These are phyloP conservation scores for Funneliformis geosporum DNA, from an alignment of 192 early-diverging fungal species.

Conservation along the genomic window DNA sequence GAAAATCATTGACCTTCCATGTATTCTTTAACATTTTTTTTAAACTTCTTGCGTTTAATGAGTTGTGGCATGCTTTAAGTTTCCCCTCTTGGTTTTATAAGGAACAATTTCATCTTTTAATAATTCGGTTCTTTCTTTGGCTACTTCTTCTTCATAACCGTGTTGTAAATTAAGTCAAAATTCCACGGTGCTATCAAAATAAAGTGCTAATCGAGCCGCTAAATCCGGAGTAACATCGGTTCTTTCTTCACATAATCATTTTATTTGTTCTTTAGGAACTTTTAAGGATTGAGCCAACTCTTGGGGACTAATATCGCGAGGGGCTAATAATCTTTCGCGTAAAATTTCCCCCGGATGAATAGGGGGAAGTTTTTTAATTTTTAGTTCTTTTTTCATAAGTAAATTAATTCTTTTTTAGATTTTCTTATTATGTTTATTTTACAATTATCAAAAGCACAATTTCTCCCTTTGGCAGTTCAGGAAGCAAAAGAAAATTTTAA, in stretches of 20 bases:
- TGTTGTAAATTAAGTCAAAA: neutral
- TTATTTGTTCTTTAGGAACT: conserved; percentile 7
- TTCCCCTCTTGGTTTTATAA: neutral
- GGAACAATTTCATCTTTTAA: conserved; percentile 1
- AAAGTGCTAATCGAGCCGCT: neutral
- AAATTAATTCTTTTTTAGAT: too few relatives aligned
- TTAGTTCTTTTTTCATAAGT: conserved; percentile 7
- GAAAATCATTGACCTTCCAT: conserved; percentile 4
- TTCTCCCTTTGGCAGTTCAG: too few relatives aligned
- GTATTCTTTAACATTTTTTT: conserved; percentile 5
- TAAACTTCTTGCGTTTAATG: conserved; percentile 2
- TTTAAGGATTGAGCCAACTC: conserved; percentile 2
- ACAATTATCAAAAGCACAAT: too few relatives aligned
- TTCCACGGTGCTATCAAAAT: conserved; percentile 1
- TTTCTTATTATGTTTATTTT: too few relatives aligned
- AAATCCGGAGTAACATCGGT: neutral
- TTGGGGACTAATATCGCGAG: neutral
- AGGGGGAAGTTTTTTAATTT: neutral
- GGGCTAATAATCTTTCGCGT: neutral
- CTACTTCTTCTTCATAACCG: neutral
- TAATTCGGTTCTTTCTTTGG: neutral
- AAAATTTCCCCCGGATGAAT: conserved; percentile 16
- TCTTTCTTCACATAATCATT: conserved; percentile 14
- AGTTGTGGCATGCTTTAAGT: neutral
- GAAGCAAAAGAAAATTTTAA: too few relatives aligned